phyloP scores from a whole-genome alignment of 192 early-diverging fungal species.

The Gamsiella multidivaricata region DNA sequence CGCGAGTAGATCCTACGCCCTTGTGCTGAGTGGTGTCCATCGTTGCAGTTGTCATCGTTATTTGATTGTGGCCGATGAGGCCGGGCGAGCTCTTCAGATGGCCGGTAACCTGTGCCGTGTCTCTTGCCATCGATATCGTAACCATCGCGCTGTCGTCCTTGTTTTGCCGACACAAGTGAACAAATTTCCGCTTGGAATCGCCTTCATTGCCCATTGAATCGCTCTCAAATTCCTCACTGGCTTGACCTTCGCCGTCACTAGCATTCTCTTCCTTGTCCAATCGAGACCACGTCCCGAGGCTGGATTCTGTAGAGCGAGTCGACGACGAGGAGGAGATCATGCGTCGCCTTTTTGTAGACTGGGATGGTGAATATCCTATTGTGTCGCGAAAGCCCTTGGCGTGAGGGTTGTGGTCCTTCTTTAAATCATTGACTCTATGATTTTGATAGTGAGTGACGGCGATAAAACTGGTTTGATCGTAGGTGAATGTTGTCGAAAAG shows the following conservation, averaged over 20 bases:
- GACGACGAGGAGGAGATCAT: neutral
- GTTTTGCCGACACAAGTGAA: neutral
- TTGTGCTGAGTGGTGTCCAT: no score
- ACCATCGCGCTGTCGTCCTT: constrained; percentile 4
- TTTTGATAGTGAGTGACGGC: constrained; percentile 76
- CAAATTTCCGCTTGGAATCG: neutral
- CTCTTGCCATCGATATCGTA: neutral
- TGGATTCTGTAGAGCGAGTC: neutral
- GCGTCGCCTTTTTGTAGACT: neutral
- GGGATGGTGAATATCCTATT: neutral
- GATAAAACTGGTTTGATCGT: constrained; percentile 62
- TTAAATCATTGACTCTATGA: constrained; percentile 62
- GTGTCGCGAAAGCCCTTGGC: constrained; percentile 66
- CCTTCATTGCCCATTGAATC: neutral
- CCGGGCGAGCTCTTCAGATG: neutral
- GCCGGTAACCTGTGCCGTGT: neutral
- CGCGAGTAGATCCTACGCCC: no score
- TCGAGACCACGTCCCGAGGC: neutral
- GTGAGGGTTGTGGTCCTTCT: constrained; percentile 69
- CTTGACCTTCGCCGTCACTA: neutral
- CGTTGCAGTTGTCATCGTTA: neutral
- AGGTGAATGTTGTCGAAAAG: constrained; percentile 34
- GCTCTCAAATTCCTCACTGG: neutral
- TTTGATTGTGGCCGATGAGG: neutral
- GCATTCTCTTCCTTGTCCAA: neutral